Evolutionary conservation across 139 green algal genomes (phyloP).

Genomic region (Haematococcus sp.): DNA sequence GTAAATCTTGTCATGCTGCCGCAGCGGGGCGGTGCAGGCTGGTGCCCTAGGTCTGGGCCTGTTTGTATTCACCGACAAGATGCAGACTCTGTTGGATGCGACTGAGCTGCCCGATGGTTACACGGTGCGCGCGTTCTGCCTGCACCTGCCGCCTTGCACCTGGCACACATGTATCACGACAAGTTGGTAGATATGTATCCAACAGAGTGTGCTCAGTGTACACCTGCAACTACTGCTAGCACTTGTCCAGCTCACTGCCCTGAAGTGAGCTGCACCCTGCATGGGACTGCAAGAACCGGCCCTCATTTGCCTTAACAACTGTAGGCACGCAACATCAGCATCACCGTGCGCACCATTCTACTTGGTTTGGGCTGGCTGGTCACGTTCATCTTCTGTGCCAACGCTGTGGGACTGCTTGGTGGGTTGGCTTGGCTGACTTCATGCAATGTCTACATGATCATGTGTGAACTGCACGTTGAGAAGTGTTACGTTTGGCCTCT

Average conservation of each 20-base stretch:
- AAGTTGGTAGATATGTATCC: no score
- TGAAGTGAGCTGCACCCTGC: not conserved
- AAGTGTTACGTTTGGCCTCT: no score
- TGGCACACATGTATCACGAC: no score
- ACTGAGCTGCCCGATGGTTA: slow-evolving; percentile 39
- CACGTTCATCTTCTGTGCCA: slow-evolving; percentile 73
- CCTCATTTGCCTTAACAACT: not conserved
- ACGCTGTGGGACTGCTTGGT: slow-evolving; percentile 56
- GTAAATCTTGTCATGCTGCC: not conserved
- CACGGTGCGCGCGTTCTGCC: slow-evolving; percentile 38
- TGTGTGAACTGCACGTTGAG: not conserved
- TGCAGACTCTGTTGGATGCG: slow-evolving; percentile 19
- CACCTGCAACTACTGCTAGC: not conserved
- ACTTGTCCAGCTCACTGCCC: not conserved
- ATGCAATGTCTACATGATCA: not conserved
- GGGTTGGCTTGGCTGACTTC: not conserved
- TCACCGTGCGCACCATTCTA: slow-evolving; percentile 72
- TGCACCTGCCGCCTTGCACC: no score
- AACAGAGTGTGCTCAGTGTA: no score
- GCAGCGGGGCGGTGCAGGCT: slow-evolving; percentile 51
- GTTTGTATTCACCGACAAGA: slow-evolving; percentile 59
- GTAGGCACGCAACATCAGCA: slow-evolving; percentile 62
- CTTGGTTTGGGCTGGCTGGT: slow-evolving; percentile 64
- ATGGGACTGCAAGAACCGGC: not conserved
- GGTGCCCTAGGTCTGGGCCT: slow-evolving; percentile 43